Evolutionary conservation across 2,329 filamentous ascomycete species (phyloP).

Genomic region (Apiospora pterosperma): DNA sequence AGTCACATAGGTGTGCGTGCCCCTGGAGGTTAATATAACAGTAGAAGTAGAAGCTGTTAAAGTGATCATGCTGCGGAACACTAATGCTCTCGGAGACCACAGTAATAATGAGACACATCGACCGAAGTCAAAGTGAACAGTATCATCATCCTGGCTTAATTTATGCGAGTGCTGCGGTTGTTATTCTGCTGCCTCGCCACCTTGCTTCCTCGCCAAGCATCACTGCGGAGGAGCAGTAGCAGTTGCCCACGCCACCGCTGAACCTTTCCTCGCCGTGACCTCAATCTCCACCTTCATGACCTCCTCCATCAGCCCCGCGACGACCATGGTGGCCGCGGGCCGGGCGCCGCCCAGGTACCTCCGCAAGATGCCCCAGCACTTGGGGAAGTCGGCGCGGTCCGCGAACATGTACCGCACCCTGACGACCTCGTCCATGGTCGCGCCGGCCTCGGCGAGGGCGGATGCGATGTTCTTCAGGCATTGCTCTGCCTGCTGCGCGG

Average conservation of each 20-base stretch:
- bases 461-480: slow-evolving; percentile 43
- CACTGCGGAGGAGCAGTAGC: not conserved
- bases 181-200: no score
- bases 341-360: slow-evolving; percentile 47
- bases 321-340: slow-evolving; percentile 52
- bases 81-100: no score
- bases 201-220: no score
- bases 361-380: slow-evolving; percentile 46
- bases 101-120: no score
- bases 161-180: no score
- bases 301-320: slow-evolving; percentile 48
- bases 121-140: no score
- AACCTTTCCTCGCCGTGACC: slow-evolving; percentile 17
- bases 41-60: no score
- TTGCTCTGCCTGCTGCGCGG: slow-evolving; percentile 48
- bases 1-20: no score
- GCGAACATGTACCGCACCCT: slow-evolving; percentile 51
- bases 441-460: slow-evolving; percentile 41
- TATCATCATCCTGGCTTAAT: no score
- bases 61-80: no score
- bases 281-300: slow-evolving; percentile 34
- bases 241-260: not conserved
- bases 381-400: slow-evolving; percentile 41
- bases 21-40: no score
- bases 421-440: slow-evolving; percentile 43